phyloP scores from a whole-genome alignment of 164 flowering plant genomes.

The Annona squamosa region DNA sequence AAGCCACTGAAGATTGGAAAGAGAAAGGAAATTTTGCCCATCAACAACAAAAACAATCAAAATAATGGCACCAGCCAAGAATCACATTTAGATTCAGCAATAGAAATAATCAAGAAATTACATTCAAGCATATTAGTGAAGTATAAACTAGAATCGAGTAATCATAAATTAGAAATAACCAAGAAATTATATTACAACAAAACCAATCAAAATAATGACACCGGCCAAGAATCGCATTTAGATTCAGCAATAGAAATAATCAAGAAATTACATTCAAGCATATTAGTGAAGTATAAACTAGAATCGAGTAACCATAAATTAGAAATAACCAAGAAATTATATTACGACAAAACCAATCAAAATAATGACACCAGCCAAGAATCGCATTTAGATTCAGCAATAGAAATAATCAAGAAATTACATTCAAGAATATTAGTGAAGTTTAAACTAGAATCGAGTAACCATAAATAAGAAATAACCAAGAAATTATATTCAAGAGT shows the following conservation, averaged over 20 bases:
- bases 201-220: not conserved
- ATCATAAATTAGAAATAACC: not conserved
- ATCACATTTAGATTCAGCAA: not conserved
- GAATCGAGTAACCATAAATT: not conserved
- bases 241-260: not conserved
- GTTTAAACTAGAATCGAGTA: not conserved
- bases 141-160: not conserved
- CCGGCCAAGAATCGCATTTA: constrained; percentile 1
- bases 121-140: not conserved
- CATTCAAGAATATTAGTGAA: not conserved
- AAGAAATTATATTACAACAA: not conserved
- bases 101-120: not conserved
- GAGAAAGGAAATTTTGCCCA: not conserved
- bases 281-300: not conserved
- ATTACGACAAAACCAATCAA: not conserved
- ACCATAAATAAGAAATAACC: not conserved
- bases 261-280: not conserved
- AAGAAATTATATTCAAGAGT: not conserved
- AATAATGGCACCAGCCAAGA: not conserved
- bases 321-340: not conserved
- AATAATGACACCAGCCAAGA: not conserved
- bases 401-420: not conserved
- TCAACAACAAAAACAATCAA: not conserved
- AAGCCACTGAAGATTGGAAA: not conserved
- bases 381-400: not conserved